phyloP scores from a whole-genome alignment of 2,329 filamentous ascomycete genomes.

The Claviceps sp. region DNA sequence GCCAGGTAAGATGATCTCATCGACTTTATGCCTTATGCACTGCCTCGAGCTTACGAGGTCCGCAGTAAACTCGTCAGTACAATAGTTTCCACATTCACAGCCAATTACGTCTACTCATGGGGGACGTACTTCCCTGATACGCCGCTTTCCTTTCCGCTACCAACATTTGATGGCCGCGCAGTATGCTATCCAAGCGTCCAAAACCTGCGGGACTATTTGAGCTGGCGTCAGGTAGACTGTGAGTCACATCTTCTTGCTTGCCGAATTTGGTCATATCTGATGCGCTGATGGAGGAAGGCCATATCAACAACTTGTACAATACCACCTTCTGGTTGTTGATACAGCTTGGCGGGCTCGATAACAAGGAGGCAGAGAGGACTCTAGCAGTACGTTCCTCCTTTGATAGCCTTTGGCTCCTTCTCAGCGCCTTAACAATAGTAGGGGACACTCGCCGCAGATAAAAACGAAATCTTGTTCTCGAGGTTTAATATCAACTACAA shows the following conservation, averaged over 20 bases:
- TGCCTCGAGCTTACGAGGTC: not conserved
- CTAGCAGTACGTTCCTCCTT: conserved; percentile 43
- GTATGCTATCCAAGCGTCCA: conserved; percentile 74
- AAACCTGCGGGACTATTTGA: conserved; percentile 88
- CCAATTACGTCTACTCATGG: conserved; percentile 81
- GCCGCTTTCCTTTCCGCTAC: conserved; percentile 59
- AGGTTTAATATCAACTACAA: conserved; percentile 94
- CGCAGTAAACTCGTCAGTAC: conserved; percentile 79
- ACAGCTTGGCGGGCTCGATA: conserved; percentile 59
- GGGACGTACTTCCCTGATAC: conserved; percentile 57
- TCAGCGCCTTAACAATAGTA: conserved; percentile 22
- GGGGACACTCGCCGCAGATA: conserved; percentile 76
- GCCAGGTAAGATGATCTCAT: conserved; percentile 42
- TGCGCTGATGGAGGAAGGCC: conserved; percentile 40
- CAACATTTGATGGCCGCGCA: conserved; percentile 84
- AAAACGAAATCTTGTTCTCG: conserved; percentile 91
- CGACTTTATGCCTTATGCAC: not conserved
- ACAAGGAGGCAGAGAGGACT: conserved; percentile 66
- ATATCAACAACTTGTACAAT: conserved; percentile 98
- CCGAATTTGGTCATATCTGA: conserved; percentile 8
- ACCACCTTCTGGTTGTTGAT: conserved; percentile 92
- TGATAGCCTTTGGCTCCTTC: not conserved
- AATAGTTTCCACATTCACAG: conserved; percentile 83
- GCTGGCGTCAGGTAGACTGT: conserved; percentile 97
- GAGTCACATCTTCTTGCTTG: conserved; percentile 16